Conservation (phyloP, 2,329 filamentous ascomycete species). For the Colletotrichum shisoi region DNA sequence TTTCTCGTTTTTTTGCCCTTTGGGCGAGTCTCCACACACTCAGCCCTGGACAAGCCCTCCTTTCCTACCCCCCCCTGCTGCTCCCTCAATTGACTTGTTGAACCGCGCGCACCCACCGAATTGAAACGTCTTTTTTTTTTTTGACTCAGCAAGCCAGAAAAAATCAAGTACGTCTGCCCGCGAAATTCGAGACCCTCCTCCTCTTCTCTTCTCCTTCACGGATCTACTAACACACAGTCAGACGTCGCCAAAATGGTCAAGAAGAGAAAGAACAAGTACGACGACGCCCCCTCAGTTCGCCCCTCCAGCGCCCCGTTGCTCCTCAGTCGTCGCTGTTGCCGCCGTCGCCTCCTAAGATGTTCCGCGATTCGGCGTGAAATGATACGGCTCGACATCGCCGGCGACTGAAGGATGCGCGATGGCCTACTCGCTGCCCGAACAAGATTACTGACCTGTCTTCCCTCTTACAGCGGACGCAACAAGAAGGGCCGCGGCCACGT, state of each 20-base stretch:
- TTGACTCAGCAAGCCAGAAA: constrained; percentile 40
- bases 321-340: constrained; percentile 10
- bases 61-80: constrained; percentile 4
- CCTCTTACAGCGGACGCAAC: constrained; percentile 82
- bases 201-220: constrained; percentile 40
- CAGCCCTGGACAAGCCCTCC: constrained; percentile 30
- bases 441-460: constrained; percentile 41
- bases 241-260: constrained; percentile 73
- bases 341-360: background rate
- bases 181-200: constrained; percentile 3
- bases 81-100: background rate
- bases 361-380: background rate
- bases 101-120: constrained; percentile 15
- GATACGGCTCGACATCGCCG: constrained; percentile 1
- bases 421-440: background rate
- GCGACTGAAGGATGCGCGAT: constrained; percentile 8
- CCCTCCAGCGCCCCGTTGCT: background rate
- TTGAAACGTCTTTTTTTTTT: constrained; percentile 29
- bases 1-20: background rate
- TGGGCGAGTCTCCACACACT: background rate
- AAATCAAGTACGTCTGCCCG: constrained; percentile 39
- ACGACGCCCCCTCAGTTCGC: constrained; percentile 39
- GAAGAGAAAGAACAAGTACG: constrained; percentile 75
- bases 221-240: constrained; percentile 47
- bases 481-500: constrained; percentile 99